Evolutionary conservation across 208 protist genomes (phyloP), one percentile per base, ranked within the genome.

Genomic region (Crithidia sp.): DNA sequence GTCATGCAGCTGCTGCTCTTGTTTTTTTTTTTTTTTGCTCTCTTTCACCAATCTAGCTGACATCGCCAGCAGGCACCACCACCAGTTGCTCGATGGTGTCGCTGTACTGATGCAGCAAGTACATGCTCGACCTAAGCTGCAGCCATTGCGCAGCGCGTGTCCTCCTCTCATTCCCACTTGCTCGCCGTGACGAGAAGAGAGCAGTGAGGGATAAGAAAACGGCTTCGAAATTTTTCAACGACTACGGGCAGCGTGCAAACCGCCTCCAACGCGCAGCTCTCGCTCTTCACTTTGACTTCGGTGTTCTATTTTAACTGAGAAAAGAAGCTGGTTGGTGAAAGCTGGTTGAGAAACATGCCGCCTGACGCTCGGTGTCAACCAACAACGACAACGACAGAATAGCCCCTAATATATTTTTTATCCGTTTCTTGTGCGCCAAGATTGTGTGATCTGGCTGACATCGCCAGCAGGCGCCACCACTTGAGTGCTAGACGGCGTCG

Each of bases 61-160:
- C 76, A 82, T 77, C 77, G 71, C 77, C 77, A 82, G 77, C 77
- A 82, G 71, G 77, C 77, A 50, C 60, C 71, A 54, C 66, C 77
- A 82, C 71, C 45, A 39, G 50, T 70, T 70, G n/a, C 19, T 45
- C 69, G 71, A 37, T 59, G 63, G 52, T 43, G 70, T 81, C 68
- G 71, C 71, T 81, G 76, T 77, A 71, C 64, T 77, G 72, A 77
- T 77, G 72, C 72, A 70, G 62, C 62, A 14, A 1, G 28, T 28
- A 28, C 28, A 28, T 28, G 28, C 28, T 28, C 28, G 28, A 28
- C 28, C 28, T 28, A 28, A 28, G 28, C 28, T 28, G 28, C 28
- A 28, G 28, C 28, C 28, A 28, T 28, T 28, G 28, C 28, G 1
- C 28, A 0, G 1, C 28, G 28, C 28, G 1, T 28, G 28, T 28